Evolutionary conservation across 2,329 filamentous ascomycete genomes (phyloP).

Genomic region (Xylaria sp.): DNA sequence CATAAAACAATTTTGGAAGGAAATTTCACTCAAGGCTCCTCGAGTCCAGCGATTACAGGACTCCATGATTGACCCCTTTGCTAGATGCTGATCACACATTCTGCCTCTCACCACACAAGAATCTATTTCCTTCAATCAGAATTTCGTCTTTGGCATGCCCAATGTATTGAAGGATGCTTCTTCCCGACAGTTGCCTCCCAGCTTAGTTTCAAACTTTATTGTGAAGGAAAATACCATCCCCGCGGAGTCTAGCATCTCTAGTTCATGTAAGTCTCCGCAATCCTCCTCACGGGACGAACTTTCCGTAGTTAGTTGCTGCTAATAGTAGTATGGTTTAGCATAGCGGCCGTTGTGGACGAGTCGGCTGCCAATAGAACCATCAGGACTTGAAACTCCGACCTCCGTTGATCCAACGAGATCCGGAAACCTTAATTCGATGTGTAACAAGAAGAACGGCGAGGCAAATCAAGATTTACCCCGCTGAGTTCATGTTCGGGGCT

Average conservation of each 20-base stretch:
- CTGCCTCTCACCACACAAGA: too few relatives aligned
- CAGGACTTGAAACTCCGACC: background rate
- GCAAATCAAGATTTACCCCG: background rate
- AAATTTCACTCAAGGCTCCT: too few relatives aligned
- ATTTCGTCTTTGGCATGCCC: background rate
- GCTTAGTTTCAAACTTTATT: constrained; percentile 5
- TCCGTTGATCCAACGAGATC: background rate
- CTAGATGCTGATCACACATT: too few relatives aligned
- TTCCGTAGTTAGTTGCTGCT: background rate
- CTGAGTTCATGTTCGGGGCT: background rate
- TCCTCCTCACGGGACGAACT: background rate
- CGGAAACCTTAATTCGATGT: background rate
- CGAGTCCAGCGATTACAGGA: too few relatives aligned
- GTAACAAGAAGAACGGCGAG: background rate
- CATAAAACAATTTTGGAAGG: too few relatives aligned
- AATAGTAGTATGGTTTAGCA: background rate
- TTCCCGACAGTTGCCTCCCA: constrained; percentile 1
- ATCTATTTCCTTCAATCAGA: too few relatives aligned
- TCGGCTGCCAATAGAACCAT: background rate
- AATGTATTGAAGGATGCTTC: background rate
- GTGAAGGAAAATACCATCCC: background rate
- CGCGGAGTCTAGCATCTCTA: background rate
- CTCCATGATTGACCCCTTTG: too few relatives aligned
- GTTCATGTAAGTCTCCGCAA: too few relatives aligned
- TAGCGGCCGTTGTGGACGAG: background rate